Conservation (phyloP, 1,139 yeast genomes). For the Saccharomyces hybrid region DNA sequence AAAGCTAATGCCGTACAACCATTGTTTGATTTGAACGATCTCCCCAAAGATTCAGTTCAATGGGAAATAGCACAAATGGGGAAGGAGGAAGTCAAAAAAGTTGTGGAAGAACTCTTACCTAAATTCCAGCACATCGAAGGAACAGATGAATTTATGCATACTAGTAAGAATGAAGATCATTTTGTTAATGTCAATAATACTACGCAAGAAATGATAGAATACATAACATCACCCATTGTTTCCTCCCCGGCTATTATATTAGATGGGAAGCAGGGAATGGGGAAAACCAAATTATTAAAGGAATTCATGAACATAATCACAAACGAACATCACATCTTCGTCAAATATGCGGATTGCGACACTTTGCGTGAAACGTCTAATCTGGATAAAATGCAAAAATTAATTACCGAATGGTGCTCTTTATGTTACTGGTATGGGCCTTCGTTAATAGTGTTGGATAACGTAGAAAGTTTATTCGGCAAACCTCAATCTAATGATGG, state of each 20-base stretch:
- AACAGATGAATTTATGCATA: not conserved
- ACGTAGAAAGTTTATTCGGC: constrained; percentile 66
- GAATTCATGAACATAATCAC: constrained; percentile 37
- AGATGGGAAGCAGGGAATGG: constrained; percentile 74
- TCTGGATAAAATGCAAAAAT: constrained; percentile 41
- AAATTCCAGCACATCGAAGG: not conserved
- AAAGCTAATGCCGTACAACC: not conserved
- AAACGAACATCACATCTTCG: constrained; percentile 39
- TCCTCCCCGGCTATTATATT: constrained; percentile 42
- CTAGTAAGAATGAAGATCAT: constrained; percentile 2
- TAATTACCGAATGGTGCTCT: constrained; percentile 45
- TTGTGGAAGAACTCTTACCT: not conserved
- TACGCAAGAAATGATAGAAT: constrained; percentile 37
- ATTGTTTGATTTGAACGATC: not conserved
- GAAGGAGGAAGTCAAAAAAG: not conserved
- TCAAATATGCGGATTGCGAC: constrained; percentile 46
- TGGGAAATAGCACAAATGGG: not conserved
- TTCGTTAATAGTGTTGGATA: constrained; percentile 65
- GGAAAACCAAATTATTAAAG: constrained; percentile 54
- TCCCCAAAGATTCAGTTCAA: not conserved
- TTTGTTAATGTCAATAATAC: constrained; percentile 54
- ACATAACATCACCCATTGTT: constrained; percentile 30
- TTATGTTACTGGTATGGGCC: constrained; percentile 78
- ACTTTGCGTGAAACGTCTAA: constrained; percentile 16
- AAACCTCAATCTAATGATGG: constrained; percentile 16